Percentiles rank a stretch among this genome's conserved stretches.
These are phyloP conservation scores for Fraxinus floribunda DNA, from an alignment of 305 asterid genomes.

Conservation along the genomic window DNA sequence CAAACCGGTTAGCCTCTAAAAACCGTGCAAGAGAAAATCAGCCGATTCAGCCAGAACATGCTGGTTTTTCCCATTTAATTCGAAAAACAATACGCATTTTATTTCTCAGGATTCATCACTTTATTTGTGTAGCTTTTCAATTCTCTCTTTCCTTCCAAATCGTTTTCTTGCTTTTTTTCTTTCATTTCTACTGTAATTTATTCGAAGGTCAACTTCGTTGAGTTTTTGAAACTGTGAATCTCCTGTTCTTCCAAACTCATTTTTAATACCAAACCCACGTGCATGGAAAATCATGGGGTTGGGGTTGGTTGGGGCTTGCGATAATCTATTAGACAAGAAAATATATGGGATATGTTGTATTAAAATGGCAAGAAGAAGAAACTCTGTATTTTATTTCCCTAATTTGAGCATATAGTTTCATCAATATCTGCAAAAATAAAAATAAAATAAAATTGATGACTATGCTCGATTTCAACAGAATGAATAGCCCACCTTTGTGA, in stretches of 20 bases:
- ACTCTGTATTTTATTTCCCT: background rate
- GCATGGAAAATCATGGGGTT: background rate
- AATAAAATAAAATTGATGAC: background rate
- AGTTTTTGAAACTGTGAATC: background rate
- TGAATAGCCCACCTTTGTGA: background rate
- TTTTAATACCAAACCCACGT: background rate
- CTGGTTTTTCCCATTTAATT: background rate
- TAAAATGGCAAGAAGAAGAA: background rate
- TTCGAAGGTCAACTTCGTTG: background rate
- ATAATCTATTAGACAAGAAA: background rate
- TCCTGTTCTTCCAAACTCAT: background rate
- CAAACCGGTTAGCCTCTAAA: background rate
- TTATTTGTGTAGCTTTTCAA: background rate
- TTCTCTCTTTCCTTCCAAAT: conserved; percentile 1
- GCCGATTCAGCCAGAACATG: background rate
- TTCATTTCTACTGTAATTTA: background rate
- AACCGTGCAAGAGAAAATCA: background rate
- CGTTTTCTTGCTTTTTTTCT: too few relatives aligned
- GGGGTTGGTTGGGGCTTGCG: background rate
- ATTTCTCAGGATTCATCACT: background rate
- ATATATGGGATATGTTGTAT: background rate
- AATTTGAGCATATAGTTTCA: background rate
- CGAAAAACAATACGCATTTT: background rate
- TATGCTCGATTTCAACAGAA: background rate
- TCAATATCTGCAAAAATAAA: background rate